Conservation (phyloP, 116 monocot species). For the Phalaenopsis hybrid region DNA sequence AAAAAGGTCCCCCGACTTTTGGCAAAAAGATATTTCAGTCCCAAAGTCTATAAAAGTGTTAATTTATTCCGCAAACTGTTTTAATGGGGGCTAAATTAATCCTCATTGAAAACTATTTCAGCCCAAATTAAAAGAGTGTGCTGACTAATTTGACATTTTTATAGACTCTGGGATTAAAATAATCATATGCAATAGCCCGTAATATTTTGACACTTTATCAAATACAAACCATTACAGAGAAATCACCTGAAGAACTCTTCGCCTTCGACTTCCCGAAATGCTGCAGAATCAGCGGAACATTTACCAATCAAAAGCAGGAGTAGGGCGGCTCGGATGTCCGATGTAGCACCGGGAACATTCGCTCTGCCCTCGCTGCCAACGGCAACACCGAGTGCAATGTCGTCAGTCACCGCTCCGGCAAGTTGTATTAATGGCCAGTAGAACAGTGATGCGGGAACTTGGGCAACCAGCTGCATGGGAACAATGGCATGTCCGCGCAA, state of each 20-base stretch:
- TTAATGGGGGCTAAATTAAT: no score
- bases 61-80: no score
- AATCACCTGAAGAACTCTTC: conserved; percentile 93
- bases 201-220: no score
- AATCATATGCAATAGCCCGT: no score
- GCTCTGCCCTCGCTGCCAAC: conserved; percentile 92
- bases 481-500: conserved; percentile 73
- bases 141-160: no score
- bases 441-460: conserved; percentile 70
- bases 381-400: conserved; percentile 91
- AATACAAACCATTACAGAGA: neutral
- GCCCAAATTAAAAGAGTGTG: no score
- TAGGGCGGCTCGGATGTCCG: conserved; percentile 90
- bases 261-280: conserved; percentile 84
- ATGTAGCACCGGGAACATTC: conserved; percentile 78
- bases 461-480: conserved; percentile 76
- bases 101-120: no score
- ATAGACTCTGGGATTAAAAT: no score
- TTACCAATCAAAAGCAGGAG: conserved; percentile 79
- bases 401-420: conserved; percentile 93
- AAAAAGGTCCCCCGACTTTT: no score
- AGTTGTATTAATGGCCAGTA: conserved; percentile 96
- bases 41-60: no score
- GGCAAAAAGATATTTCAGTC: no score
- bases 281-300: conserved; percentile 71